A percentile compares a stretch with the other conserved stretches of the same genome.
Evolutionary conservation across 257 asterid genomes (phyloP).

Genomic region (Echites panduratus): DNA sequence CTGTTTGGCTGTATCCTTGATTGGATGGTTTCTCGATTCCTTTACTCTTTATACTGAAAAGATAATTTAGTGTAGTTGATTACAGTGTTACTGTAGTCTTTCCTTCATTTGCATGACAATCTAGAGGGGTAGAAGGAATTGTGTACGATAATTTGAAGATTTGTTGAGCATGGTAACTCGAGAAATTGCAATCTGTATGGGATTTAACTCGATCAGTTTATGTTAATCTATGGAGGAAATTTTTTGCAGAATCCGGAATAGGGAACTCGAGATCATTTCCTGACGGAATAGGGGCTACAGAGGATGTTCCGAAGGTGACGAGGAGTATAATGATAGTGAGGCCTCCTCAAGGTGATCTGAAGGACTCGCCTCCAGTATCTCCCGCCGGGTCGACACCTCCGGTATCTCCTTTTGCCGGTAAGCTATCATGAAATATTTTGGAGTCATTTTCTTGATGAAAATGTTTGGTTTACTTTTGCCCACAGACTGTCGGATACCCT

Average conservation of each 20-base stretch:
- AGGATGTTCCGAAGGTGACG: constrained; percentile 63
- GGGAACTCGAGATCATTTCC: constrained; percentile 32
- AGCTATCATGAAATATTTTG: constrained; percentile 15
- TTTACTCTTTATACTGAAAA: not conserved
- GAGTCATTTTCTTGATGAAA: not conserved
- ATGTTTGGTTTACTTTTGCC: not conserved
- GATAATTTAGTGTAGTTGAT: not conserved
- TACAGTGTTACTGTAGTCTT: not conserved
- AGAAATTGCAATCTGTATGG: not conserved
- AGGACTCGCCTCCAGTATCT: constrained; percentile 82
- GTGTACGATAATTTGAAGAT: not conserved
- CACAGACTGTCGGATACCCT: not conserved
- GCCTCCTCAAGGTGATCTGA: constrained; percentile 45
- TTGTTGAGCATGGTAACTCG: not conserved
- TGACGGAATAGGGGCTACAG: constrained; percentile 42
- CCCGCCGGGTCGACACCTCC: constrained; percentile 85
- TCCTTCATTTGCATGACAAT: not conserved
- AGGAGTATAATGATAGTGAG: constrained; percentile 87
- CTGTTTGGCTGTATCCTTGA: too few relatives aligned
- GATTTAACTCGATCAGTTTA: not conserved
- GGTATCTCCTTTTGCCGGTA: constrained; percentile 91
- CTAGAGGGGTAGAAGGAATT: not conserved
- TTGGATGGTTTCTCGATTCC: not conserved
- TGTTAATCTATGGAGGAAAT: not conserved
- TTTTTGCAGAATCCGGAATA: constrained; percentile 25